Evolutionary conservation across 2,329 filamentous ascomycete species (phyloP).

Genomic region (Alternaria longipes): DNA sequence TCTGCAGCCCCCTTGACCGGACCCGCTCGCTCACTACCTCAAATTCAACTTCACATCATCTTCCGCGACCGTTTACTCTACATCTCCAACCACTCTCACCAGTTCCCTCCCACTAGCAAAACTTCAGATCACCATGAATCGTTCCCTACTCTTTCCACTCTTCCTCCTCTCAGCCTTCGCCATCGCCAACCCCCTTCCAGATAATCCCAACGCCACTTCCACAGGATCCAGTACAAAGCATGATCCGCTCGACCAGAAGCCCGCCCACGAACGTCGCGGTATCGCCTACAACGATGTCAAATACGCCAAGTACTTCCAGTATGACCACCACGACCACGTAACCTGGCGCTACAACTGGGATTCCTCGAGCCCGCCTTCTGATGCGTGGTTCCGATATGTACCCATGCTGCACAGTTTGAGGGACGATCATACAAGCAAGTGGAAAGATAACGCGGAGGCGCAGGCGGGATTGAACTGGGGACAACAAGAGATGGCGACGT

Average conservation of each 20-base stretch:
- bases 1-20: background rate
- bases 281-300: slow-evolving; percentile 69
- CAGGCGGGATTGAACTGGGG: slow-evolving; percentile 8
- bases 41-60: background rate
- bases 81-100: background rate
- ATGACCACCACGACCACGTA: slow-evolving; percentile 43
- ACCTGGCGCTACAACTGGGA: slow-evolving; percentile 77
- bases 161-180: background rate
- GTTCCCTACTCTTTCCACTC: background rate
- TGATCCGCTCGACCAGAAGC: slow-evolving; percentile 50
- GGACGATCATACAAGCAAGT: slow-evolving; percentile 24
- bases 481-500: slow-evolving; percentile 15
- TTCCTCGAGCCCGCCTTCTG: slow-evolving; percentile 49
- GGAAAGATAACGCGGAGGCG: slow-evolving; percentile 27
- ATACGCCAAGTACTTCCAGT: slow-evolving; percentile 61
- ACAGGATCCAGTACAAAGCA: background rate
- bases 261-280: slow-evolving; percentile 59
- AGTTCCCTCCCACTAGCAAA: background rate
- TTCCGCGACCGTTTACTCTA: background rate
- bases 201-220: background rate
- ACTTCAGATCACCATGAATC: background rate
- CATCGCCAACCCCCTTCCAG: background rate
- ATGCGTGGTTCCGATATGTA: slow-evolving; percentile 63
- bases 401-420: slow-evolving; percentile 58
- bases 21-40: background rate